Evolutionary conservation across 2,329 filamentous ascomycete genomes (phyloP).

Genomic region (Plenodomus tracheiphilus): DNA sequence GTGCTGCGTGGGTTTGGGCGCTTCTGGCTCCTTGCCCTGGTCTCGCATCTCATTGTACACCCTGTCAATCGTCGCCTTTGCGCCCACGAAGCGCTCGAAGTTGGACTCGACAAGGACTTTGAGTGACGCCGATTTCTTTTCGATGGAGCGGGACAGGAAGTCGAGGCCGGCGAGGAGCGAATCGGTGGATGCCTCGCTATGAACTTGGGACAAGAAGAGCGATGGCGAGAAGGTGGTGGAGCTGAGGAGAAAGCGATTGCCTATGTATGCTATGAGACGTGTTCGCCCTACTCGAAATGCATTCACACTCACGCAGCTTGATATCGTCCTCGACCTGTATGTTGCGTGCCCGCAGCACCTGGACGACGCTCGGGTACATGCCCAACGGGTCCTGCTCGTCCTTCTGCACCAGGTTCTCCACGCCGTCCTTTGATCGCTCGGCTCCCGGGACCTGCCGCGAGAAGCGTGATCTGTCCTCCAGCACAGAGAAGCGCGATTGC

Average conservation of each 20-base stretch:
- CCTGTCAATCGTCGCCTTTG: conserved; percentile 97
- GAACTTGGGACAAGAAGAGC: conserved; percentile 89
- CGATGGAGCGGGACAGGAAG: conserved; percentile 85
- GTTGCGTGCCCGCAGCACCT: conserved; percentile 74
- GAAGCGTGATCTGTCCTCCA: conserved; percentile 74
- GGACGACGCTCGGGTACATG: conserved; percentile 82
- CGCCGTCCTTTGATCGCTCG: conserved; percentile 67
- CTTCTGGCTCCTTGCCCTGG: conserved; percentile 61
- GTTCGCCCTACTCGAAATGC: conserved; percentile 1
- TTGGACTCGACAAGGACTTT: conserved; percentile 97
- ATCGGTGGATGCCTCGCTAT: conserved; percentile 81
- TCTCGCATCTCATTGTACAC: conserved; percentile 94
- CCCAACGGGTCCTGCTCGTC: conserved; percentile 94
- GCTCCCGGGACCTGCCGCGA: conserved; percentile 70
- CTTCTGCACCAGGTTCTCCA: conserved; percentile 79
- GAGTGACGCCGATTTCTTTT: conserved; percentile 94
- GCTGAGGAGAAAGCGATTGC: conserved; percentile 91
- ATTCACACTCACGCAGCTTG: conserved; percentile 65
- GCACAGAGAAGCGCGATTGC: conserved; percentile 80
- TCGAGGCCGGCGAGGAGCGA: conserved; percentile 80
- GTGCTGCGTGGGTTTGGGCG: conserved; percentile 52
- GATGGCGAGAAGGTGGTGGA: conserved; percentile 94
- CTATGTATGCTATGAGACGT: conserved; percentile 46
- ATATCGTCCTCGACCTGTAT: conserved; percentile 83
- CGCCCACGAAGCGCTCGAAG: conserved; percentile 96